These are phyloP conservation scores for Shiraia sp. DNA, from an alignment of 2,329 filamentous ascomycete species.

Conservation along the genomic window DNA sequence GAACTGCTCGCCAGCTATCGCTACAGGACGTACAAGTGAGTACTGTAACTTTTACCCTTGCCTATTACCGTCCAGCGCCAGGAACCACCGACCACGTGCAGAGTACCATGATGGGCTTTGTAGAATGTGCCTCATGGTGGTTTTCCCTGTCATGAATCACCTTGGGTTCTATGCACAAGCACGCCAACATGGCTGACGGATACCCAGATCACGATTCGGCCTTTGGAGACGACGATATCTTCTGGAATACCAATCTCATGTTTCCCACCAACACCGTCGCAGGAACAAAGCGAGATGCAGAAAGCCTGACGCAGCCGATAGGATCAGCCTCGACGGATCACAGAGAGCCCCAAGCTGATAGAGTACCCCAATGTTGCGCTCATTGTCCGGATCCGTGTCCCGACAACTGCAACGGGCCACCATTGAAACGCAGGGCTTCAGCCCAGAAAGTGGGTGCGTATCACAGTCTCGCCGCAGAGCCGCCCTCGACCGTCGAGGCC, in stretches of 20 bases:
- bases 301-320: constrained; percentile 21
- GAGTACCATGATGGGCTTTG: too few species aligned
- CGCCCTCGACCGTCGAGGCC: constrained; percentile 18
- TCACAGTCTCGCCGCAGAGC: constrained; percentile 24
- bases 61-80: not conserved
- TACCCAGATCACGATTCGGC: constrained; percentile 36
- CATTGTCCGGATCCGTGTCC: constrained; percentile 30
- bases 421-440: constrained; percentile 40
- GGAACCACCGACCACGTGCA: not conserved
- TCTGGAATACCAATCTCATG: constrained; percentile 31
- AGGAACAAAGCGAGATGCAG: constrained; percentile 39
- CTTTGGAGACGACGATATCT: constrained; percentile 36
- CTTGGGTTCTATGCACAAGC: constrained; percentile 1
- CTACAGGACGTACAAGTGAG: not conserved
- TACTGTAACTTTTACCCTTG: not conserved
- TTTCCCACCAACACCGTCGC: constrained; percentile 30
- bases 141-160: not conserved
- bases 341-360: constrained; percentile 12
- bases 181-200: constrained; percentile 34
- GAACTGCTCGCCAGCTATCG: not conserved
- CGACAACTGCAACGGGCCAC: constrained; percentile 24
- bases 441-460: constrained; percentile 35
- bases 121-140: not conserved
- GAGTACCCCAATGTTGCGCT: constrained; percentile 29
- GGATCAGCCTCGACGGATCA: constrained; percentile 6